Evolutionary conservation across 495 filamentous ascomycete genomes (phyloP).

Genomic region (Hypoxylon lienhwacheense): DNA sequence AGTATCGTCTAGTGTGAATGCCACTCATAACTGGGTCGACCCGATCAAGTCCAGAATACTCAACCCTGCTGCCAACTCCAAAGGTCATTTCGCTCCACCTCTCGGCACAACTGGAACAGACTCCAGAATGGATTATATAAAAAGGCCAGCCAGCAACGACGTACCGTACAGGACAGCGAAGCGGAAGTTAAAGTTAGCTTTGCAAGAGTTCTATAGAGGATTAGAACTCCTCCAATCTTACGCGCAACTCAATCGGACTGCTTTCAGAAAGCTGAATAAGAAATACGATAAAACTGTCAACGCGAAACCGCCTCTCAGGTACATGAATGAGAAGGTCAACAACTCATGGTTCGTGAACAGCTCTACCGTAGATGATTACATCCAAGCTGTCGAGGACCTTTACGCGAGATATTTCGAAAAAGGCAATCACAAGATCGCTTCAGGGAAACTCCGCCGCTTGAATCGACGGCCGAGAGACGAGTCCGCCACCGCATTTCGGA

Average conservation of each 20-base stretch:
- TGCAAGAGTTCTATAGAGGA: conserved; percentile 90
- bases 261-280: conserved; percentile 97
- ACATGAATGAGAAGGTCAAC: conserved; percentile 91
- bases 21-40: conserved; percentile 42
- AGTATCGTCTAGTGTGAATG: conserved; percentile 21
- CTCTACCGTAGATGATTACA: conserved; percentile 74
- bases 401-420: conserved; percentile 91
- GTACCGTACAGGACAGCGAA: conserved; percentile 84
- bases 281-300: conserved; percentile 93
- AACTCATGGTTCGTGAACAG: conserved; percentile 87
- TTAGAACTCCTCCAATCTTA: conserved; percentile 91
- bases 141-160: conserved; percentile 58
- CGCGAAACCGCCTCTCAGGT: conserved; percentile 72
- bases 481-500: conserved; percentile 72
- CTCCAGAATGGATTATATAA: conserved; percentile 62
- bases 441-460: conserved; percentile 76
- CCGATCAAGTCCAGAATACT: conserved; percentile 48
- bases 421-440: conserved; percentile 87
- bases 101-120: conserved; percentile 43
- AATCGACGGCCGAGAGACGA: conserved; percentile 66
- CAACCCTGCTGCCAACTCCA: conserved; percentile 51
- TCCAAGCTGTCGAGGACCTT: conserved; percentile 79
- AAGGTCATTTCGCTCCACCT: conserved; percentile 47
- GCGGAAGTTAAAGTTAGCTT: conserved; percentile 81
- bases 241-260: conserved; percentile 82